These are phyloP conservation scores for Lippia alba DNA, from an alignment of 305 asterid genomes.

Conservation along the genomic window DNA sequence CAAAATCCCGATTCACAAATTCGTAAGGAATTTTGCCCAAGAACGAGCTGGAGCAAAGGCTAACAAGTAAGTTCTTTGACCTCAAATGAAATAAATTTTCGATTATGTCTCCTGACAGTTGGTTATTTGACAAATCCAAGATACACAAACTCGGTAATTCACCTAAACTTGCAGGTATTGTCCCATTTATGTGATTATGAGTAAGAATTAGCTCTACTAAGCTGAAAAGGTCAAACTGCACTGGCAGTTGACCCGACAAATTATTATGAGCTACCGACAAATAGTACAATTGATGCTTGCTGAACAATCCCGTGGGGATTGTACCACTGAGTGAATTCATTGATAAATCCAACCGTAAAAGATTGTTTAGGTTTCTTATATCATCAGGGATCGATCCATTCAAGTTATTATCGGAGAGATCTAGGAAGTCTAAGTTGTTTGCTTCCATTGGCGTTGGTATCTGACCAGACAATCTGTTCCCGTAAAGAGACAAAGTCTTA, in stretches of 20 bases:
- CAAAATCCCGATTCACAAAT: slow-evolving; percentile 12
- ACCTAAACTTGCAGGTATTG: slow-evolving; percentile 28
- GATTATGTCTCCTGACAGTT: slow-evolving; percentile 38
- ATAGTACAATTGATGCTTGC: slow-evolving; percentile 5
- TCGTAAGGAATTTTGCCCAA: slow-evolving; percentile 31
- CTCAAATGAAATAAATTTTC: slow-evolving; percentile 12
- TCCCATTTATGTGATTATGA: slow-evolving; percentile 35
- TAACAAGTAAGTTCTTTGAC: slow-evolving; percentile 3
- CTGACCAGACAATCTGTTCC: slow-evolving; percentile 36
- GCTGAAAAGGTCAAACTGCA: slow-evolving; percentile 7
- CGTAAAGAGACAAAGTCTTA: neutral
- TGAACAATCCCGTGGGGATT: slow-evolving; percentile 32
- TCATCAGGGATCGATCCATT: slow-evolving; percentile 43
- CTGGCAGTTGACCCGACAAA: slow-evolving; percentile 42
- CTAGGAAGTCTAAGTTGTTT: slow-evolving; percentile 15
- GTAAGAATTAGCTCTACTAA: slow-evolving; percentile 32
- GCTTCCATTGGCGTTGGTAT: slow-evolving; percentile 28
- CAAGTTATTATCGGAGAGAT: slow-evolving; percentile 36
- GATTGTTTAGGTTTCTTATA: slow-evolving; percentile 34
- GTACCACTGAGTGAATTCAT: slow-evolving; percentile 38
- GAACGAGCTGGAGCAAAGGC: slow-evolving; percentile 34
- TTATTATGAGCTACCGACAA: slow-evolving; percentile 36
- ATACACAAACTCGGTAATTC: neutral
- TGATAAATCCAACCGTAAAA: slow-evolving; percentile 34
- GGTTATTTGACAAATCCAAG: slow-evolving; percentile 42